Evolutionary conservation across 2,329 filamentous ascomycete species (phyloP), one percentile per base, ranked within the genome.

Genomic region (Talaromyces funiculosus): DNA sequence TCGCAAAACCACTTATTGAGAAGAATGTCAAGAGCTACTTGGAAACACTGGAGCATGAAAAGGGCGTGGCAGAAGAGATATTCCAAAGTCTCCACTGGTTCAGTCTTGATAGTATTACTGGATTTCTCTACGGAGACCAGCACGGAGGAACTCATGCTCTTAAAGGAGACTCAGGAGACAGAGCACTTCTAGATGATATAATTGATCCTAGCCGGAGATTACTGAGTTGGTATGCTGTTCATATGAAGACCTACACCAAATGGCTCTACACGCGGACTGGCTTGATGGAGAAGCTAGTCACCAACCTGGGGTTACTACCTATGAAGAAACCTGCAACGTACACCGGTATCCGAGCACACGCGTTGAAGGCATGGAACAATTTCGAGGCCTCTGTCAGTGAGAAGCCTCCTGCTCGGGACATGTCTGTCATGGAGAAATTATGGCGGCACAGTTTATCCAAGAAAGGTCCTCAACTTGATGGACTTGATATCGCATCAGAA

Each of bases 41-140:
- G 59, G 45, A 72, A 0, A 66, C 82, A 9, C 56, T 82, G 18
- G 71, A 78, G 55, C 57, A 54, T 3, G 71, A 77, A 18, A 65
- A 69, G 3, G 67, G 70, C 0, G 62, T 63, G 1, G 68, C 71
- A 3, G 71, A 72, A 26, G 79, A 83, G 62, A 78, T 81, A 31
- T 83, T 82, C 63, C 66, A 67, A 2, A 80, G 72, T 55, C 68
- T 84, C 22, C 81, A 84, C 67, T 84, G 80, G 66, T 84, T 79
- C 67, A 78, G 79, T 10, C 71, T 84, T 12, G 81, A 84, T 66
- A 76, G 71, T 54, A 83, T 84, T 62, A 82, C 81, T 0, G 72
- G 75, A 4, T 82, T 84, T 53, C 66, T 84, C 0, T 84, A 82
- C 60, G 81, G 81, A 2, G 64, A 68, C 1, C 53, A 64, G 7